Percentiles rank a stretch among this genome's conserved stretches.
These are phyloP conservation scores for Mycena floridula DNA, from an alignment of 768 basidiomycete genomes.

Conservation along the genomic window DNA sequence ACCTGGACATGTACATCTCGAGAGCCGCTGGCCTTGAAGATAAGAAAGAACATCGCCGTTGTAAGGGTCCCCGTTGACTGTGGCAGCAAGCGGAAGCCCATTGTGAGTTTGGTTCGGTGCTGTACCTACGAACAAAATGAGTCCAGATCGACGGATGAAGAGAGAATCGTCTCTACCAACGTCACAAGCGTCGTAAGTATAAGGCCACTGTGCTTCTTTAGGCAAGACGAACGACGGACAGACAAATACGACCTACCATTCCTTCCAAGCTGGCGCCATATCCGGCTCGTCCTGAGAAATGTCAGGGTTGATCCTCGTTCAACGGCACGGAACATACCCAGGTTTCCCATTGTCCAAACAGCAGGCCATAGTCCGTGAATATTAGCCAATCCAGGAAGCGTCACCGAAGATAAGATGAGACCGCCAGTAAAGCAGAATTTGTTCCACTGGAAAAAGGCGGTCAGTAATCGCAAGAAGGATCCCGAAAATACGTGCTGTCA, in stretches of 20 bases:
- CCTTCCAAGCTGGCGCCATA: slow-evolving; percentile 36
- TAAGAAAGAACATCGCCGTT: slow-evolving; percentile 60
- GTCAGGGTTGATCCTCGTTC: not conserved
- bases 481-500: too few relatives aligned
- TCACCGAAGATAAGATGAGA: slow-evolving; percentile 20
- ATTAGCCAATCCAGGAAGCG: not conserved
- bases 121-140: too few relatives aligned
- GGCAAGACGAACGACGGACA: slow-evolving; percentile 1
- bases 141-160: too few relatives aligned
- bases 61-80: slow-evolving; percentile 50
- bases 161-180: slow-evolving; percentile 58
- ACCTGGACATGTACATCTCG: slow-evolving; percentile 81
- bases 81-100: slow-evolving; percentile 55
- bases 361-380: slow-evolving; percentile 38
- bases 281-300: slow-evolving; percentile 20
- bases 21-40: slow-evolving; percentile 83
- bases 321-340: slow-evolving; percentile 11
- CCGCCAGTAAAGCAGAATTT: slow-evolving; percentile 42
- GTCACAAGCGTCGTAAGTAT: slow-evolving; percentile 52
- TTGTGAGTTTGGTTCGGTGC: slow-evolving; percentile 75
- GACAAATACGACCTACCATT: too few relatives aligned
- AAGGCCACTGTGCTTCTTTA: slow-evolving; percentile 29
- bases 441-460: slow-evolving; percentile 26
- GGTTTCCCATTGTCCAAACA: slow-evolving; percentile 38
- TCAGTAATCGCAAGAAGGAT: too few relatives aligned